Base-by-base conservation (phyloP, 1,284 basidiomycete species). In the Sanghuangporus sanghuang region DNA sequence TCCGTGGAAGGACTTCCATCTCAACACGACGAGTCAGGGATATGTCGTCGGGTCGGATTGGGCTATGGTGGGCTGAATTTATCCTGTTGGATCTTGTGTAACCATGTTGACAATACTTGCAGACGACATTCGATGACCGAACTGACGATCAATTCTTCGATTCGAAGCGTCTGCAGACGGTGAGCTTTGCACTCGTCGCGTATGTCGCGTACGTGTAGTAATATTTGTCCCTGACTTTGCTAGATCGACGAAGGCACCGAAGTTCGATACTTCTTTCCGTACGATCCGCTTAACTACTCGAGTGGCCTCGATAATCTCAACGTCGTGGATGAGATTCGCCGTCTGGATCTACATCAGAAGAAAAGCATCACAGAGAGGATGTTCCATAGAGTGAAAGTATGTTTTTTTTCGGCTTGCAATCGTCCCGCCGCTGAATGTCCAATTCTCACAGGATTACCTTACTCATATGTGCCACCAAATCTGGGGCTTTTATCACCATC, bases 61-160 rank as follows among this genome's bases (percentile, higher is more conserved):
- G 58, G 32, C 49, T 2, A 60, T 60, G 58, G 58, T 60, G 11
- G 18, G 58, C 9, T 14, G 8, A 14, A n/a, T 35, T 14, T n/a
- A n/a, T n/a, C n/a, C n/a, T 46, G 16, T 54, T 54, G 3, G 53
- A 6, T 16, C 11, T 54, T 16, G 16, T 35, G 46, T 6, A 8
- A 21, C 36, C 35, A 27, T 23, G 2, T 21, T 32, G 11, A 35
- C 36, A 39, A 3, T 35, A 39, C n/a, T 21, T 23, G 49, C 11
- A 60, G 58, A 60, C 48, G 12, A 27, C 58, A 7, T 60, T 60
- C 49, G 58, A 60, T 23, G 36, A 42, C n/a, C 58, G 46, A 18
- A 39, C 23, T 8, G 58, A 60, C 0, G 58, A 60, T 35, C 58
- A 60, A 18, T 60, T 40, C n/a, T 52, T 39, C 14, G 58, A 60